Conservation (phyloP, 139 green algal species). For the Picochlorum sp. region DNA sequence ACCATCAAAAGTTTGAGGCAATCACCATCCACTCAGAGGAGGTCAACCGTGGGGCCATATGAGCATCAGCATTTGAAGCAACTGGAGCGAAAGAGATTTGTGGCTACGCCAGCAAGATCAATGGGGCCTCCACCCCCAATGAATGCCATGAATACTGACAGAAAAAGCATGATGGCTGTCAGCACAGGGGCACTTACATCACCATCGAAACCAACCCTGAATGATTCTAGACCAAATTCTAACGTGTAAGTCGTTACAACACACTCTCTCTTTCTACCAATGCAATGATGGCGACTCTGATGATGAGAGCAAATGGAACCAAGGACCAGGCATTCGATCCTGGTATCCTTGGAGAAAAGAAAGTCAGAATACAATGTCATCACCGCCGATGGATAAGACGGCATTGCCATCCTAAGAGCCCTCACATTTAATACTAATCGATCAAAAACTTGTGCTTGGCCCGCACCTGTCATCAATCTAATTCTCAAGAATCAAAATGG, state of each 20-base stretch:
- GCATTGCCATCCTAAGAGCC: neutral
- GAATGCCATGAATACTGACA: too few species aligned
- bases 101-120: neutral
- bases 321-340: too few species aligned
- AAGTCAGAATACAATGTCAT: neutral
- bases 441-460: neutral
- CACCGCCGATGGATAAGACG: neutral
- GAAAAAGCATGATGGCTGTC: too few species aligned
- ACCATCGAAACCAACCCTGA: too few species aligned
- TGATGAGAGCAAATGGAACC: too few species aligned
- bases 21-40: neutral
- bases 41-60: neutral
- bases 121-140: neutral
- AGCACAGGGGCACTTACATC: too few species aligned
- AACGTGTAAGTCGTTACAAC: too few species aligned
- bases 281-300: too few species aligned
- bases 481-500: conserved; percentile 4
- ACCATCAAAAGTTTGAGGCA: neutral
- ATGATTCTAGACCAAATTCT: too few species aligned
- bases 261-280: too few species aligned
- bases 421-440: neutral
- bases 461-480: neutral
- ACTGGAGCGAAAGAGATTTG: neutral
- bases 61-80: conserved; percentile 6
- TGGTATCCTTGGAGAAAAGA: too few species aligned